phyloP scores from a whole-genome alignment of 805 yeast genomes.

The Lachancea meyersii region DNA sequence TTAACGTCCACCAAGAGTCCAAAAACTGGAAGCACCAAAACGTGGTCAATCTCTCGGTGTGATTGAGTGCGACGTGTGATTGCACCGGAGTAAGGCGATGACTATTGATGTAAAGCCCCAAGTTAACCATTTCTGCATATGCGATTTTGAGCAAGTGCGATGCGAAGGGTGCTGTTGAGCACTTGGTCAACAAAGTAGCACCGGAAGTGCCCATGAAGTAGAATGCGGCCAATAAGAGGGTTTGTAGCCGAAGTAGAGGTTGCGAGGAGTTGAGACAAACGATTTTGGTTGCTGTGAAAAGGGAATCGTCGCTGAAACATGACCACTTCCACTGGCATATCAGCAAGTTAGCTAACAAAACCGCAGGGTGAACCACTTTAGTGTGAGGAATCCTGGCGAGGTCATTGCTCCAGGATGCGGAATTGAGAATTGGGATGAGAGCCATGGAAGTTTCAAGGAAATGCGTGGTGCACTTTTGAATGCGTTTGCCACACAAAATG shows the following conservation, averaged over 20 bases:
- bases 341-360: conserved; percentile 17
- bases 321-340: conserved; percentile 29
- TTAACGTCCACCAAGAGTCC: conserved; percentile 27
- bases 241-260: conserved; percentile 19
- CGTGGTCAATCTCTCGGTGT: conserved; percentile 15
- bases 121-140: conserved; percentile 17
- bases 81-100: conserved; percentile 15
- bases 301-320: conserved; percentile 23
- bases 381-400: conserved; percentile 1
- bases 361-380: conserved; percentile 13
- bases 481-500: conserved; percentile 2
- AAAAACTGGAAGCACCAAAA: conserved; percentile 30
- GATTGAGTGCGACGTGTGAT: conserved; percentile 2
- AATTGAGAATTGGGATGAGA: conserved; percentile 7
- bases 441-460: conserved; percentile 10
- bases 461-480: conserved; percentile 4
- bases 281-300: conserved; percentile 25
- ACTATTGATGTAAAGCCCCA: conserved; percentile 23
- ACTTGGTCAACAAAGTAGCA: conserved; percentile 6
- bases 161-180: conserved; percentile 13
- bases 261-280: conserved; percentile 16
- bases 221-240: conserved; percentile 19
- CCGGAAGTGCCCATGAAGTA: conserved; percentile 25
- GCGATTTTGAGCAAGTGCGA: conserved; percentile 20
- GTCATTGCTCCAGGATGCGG: conserved; percentile 4